Percentiles rank a stretch among this genome's conserved stretches.
These are phyloP conservation scores for Nigrospora osmanthi DNA, from an alignment of 2,329 filamentous ascomycete species.

Conservation along the genomic window DNA sequence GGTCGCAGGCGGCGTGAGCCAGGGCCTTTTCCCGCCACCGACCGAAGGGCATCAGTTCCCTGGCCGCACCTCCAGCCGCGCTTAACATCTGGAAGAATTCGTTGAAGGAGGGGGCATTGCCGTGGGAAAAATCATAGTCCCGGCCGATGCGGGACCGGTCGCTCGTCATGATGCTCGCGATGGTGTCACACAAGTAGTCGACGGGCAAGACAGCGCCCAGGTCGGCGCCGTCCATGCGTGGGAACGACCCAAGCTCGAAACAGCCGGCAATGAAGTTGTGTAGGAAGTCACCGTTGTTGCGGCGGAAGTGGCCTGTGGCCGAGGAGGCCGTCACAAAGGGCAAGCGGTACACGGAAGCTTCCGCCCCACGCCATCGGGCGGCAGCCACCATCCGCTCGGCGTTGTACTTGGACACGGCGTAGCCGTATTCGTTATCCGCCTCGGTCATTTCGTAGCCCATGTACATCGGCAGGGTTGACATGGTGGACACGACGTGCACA, in stretches of 20 bases:
- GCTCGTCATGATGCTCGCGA: constrained; percentile 14
- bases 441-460: constrained; percentile 14
- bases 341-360: constrained; percentile 15
- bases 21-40: constrained; percentile 15
- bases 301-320: constrained; percentile 16
- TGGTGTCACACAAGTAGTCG: constrained; percentile 17
- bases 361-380: constrained; percentile 18
- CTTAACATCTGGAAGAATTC: constrained; percentile 15
- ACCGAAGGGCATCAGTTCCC: constrained; percentile 11
- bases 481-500: constrained; percentile 19
- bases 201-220: constrained; percentile 17
- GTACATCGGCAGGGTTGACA: constrained; percentile 18
- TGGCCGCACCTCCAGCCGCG: constrained; percentile 4
- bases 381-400: constrained; percentile 16
- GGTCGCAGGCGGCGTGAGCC: constrained; percentile 10
- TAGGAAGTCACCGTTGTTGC: constrained; percentile 19
- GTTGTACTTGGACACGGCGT: constrained; percentile 17
- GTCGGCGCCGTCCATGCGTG: constrained; percentile 12
- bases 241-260: constrained; percentile 18
- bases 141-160: constrained; percentile 11
- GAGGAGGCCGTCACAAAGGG: constrained; percentile 19
- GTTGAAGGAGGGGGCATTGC: constrained; percentile 12
- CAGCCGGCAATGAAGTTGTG: constrained; percentile 17
- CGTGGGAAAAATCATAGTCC: constrained; percentile 18
- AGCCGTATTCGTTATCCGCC: constrained; percentile 17